A percentile compares a stretch with the other conserved stretches of the same genome.
Conservation (phyloP, 2,329 filamentous ascomycete species). For the Fusarium tricinctum region DNA sequence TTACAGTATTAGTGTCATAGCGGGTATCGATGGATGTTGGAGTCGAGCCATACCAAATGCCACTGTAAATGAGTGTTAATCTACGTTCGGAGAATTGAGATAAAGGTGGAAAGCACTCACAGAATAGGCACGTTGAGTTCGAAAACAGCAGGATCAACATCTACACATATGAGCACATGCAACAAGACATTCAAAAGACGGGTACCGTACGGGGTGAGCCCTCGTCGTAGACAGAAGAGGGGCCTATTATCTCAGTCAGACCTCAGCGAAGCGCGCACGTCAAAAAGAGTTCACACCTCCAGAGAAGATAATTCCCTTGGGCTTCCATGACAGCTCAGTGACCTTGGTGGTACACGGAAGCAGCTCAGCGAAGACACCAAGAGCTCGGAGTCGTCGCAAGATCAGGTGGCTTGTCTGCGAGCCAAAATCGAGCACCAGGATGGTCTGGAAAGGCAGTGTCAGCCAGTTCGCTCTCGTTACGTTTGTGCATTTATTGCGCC, state of each 20-base stretch:
- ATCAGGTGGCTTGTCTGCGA: constrained; percentile 26
- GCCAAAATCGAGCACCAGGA: constrained; percentile 26
- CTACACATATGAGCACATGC: constrained; percentile 38
- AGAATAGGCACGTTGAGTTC: constrained; percentile 56
- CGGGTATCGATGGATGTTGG: constrained; percentile 3
- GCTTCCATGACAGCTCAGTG: constrained; percentile 55
- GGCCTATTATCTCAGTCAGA: constrained; percentile 51
- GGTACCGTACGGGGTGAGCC: constrained; percentile 68
- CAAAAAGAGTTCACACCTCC: constrained; percentile 52
- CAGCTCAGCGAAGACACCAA: constrained; percentile 81
- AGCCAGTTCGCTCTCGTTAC: neutral
- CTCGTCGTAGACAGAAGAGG: constrained; percentile 83
- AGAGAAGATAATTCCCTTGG: constrained; percentile 80
- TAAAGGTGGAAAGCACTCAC: constrained; percentile 14
- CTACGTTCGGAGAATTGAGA: neutral
- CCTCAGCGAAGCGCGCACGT: constrained; percentile 1
- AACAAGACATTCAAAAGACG: neutral
- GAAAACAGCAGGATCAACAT: constrained; percentile 70
- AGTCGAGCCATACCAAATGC: constrained; percentile 48
- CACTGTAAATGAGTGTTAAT: constrained; percentile 41
- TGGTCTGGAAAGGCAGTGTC: constrained; percentile 20
- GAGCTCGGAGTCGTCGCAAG: constrained; percentile 68
- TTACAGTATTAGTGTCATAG: constrained; percentile 21
- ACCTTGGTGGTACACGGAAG: constrained; percentile 51
- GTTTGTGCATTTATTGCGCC: neutral